phyloP scores from a whole-genome alignment of 257 asterid genomes.

The Solanum pennellii region DNA sequence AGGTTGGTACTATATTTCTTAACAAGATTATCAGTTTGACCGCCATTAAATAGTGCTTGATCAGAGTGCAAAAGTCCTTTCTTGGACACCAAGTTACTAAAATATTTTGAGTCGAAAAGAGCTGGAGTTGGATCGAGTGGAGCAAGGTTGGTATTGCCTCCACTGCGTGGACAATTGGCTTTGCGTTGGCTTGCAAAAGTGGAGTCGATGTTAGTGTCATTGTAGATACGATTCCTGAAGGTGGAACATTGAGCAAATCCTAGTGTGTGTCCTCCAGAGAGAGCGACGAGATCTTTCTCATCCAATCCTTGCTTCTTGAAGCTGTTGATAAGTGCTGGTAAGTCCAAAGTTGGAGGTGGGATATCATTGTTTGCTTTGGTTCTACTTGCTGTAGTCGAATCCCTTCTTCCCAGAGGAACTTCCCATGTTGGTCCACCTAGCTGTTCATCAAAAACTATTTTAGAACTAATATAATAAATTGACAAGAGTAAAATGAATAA shows the following conservation, averaged over 20 bases:
- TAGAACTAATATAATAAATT: background rate
- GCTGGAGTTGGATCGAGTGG: slow-evolving; percentile 22
- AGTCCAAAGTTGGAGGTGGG: slow-evolving; percentile 28
- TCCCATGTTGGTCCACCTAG: slow-evolving; percentile 38
- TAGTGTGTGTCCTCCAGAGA: slow-evolving; percentile 40
- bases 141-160: slow-evolving; percentile 24
- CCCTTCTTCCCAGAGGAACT: slow-evolving; percentile 40
- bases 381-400: slow-evolving; percentile 30
- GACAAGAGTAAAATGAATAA: background rate
- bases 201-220: slow-evolving; percentile 18
- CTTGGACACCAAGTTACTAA: slow-evolving; percentile 1
- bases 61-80: slow-evolving; percentile 40
- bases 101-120: slow-evolving; percentile 17
- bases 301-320: slow-evolving; percentile 26
- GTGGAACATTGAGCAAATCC: slow-evolving; percentile 29
- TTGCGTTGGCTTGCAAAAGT: slow-evolving; percentile 7
- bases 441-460: slow-evolving; percentile 3
- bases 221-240: slow-evolving; percentile 25
- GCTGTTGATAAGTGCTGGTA: slow-evolving; percentile 11
- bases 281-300: slow-evolving; percentile 29
- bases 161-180: slow-evolving; percentile 16
- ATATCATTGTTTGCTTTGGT: slow-evolving; percentile 18
- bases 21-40: slow-evolving; percentile 20
- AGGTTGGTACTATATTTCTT: background rate
- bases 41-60: slow-evolving; percentile 25